These are phyloP conservation scores for Candida piceae DNA, from an alignment of 805 yeast genomes.

Conservation along the genomic window DNA sequence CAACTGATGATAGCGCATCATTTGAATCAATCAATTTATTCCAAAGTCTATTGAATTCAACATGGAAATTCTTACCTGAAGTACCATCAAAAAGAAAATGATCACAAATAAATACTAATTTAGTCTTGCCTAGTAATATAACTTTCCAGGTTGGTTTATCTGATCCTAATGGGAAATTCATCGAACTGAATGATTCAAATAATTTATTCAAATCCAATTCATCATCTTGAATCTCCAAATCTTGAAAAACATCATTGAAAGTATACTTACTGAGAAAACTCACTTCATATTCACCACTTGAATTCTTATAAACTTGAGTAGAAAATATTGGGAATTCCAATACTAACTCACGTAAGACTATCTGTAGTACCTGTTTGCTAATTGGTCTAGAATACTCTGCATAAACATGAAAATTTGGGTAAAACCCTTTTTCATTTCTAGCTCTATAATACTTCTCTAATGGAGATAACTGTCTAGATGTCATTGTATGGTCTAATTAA, in stretches of 20 bases:
- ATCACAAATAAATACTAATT: constrained; percentile 22
- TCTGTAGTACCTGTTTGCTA: constrained; percentile 5
- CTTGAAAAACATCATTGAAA: constrained; percentile 15
- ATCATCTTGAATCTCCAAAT: constrained; percentile 8
- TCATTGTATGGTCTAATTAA: too few relatives aligned
- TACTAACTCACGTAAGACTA: constrained; percentile 11
- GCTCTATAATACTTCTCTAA: constrained; percentile 9
- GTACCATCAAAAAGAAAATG: constrained; percentile 33
- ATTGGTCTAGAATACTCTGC: constrained; percentile 12
- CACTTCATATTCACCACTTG: not conserved
- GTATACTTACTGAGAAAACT: constrained; percentile 4
- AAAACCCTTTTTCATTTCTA: constrained; percentile 1
- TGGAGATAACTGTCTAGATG: constrained; percentile 3
- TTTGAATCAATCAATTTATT: constrained; percentile 9
- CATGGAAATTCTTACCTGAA: constrained; percentile 27
- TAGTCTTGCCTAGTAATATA: constrained; percentile 9
- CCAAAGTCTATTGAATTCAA: constrained; percentile 17
- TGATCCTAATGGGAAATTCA: constrained; percentile 2
- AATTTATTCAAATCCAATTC: constrained; percentile 2
- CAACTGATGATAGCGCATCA: not conserved
- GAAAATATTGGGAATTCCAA: constrained; percentile 16
- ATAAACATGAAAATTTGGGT: constrained; percentile 9
- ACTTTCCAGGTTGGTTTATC: constrained; percentile 21
- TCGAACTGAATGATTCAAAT: constrained; percentile 3
- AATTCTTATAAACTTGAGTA: constrained; percentile 5